A percentile compares a stretch with the other conserved stretches of the same genome.
Evolutionary conservation across 2,329 filamentous ascomycete genomes (phyloP).

Genomic region (Colletotrichum tabaci): DNA sequence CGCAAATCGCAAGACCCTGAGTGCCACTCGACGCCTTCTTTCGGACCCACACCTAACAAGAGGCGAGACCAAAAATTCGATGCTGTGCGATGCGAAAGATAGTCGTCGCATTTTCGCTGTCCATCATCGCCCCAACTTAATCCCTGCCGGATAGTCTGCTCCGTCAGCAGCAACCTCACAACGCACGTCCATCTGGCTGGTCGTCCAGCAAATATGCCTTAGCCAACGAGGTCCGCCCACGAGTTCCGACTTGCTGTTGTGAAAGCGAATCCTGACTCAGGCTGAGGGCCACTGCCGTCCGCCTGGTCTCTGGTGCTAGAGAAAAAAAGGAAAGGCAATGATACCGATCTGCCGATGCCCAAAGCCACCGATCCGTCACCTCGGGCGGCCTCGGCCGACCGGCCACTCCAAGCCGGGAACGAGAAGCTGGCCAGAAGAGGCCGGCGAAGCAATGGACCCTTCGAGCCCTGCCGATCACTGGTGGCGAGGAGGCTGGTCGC

Average conservation of each 20-base stretch:
- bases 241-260: not conserved
- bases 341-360: constrained; percentile 31
- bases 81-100: constrained; percentile 31
- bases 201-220: constrained; percentile 11
- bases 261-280: constrained; percentile 26
- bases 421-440: constrained; percentile 15
- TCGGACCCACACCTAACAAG: not conserved
- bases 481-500: constrained; percentile 11
- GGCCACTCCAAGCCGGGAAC: constrained; percentile 4
- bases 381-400: constrained; percentile 22
- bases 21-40: not conserved
- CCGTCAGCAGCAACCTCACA: constrained; percentile 1
- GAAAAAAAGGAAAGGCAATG: constrained; percentile 23
- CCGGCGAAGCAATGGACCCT: constrained; percentile 28
- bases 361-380: constrained; percentile 27
- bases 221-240: constrained; percentile 1
- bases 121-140: constrained; percentile 1
- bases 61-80: constrained; percentile 3
- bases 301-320: constrained; percentile 23
- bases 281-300: not conserved
- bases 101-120: constrained; percentile 17
- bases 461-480: constrained; percentile 40
- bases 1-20: constrained; percentile 8
- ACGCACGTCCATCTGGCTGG: not conserved
- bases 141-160: constrained; percentile 22